Conservation (phyloP, 306 rosid species). For the Trichosanthes truncata region DNA sequence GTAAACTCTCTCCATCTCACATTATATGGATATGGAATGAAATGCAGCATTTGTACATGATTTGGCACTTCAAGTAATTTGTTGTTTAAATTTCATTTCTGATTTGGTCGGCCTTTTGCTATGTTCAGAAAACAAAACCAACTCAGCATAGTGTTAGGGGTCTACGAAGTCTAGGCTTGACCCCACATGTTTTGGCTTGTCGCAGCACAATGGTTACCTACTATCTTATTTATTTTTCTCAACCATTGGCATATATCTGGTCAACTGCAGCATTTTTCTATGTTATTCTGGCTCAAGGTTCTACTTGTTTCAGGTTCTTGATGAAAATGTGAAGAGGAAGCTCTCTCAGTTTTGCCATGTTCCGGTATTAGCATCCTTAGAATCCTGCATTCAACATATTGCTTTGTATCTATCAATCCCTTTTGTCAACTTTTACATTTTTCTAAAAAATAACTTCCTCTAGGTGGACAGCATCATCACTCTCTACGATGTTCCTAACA, state of each 20-base stretch:
- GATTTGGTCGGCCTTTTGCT: neutral
- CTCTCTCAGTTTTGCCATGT: constrained; percentile 93
- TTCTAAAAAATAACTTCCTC: constrained; percentile 12
- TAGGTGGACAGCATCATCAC: constrained; percentile 71
- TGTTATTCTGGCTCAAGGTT: constrained; percentile 12
- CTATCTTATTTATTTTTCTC: neutral
- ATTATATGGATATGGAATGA: neutral
- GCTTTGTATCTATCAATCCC: constrained; percentile 3
- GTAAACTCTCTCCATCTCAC: constrained; percentile 11
- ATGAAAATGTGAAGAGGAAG: constrained; percentile 60
- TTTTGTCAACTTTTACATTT: neutral
- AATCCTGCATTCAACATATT: neutral
- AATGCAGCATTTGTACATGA: neutral
- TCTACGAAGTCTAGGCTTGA: constrained; percentile 35
- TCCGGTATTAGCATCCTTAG: constrained; percentile 35
- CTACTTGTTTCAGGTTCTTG: constrained; percentile 46
- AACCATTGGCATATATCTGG: neutral
- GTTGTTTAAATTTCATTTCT: neutral
- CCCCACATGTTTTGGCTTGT: constrained; percentile 40
- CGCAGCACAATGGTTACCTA: constrained; percentile 35
- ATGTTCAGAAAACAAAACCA: constrained; percentile 42
- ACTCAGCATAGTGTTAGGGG: constrained; percentile 47
- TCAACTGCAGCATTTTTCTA: neutral
- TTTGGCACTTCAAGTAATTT: neutral
- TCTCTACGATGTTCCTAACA: constrained; percentile 90